These are phyloP conservation scores for Fistulifera pelliculosa DNA, from an alignment of 108 stramenopile genomes.

Conservation along the genomic window DNA sequence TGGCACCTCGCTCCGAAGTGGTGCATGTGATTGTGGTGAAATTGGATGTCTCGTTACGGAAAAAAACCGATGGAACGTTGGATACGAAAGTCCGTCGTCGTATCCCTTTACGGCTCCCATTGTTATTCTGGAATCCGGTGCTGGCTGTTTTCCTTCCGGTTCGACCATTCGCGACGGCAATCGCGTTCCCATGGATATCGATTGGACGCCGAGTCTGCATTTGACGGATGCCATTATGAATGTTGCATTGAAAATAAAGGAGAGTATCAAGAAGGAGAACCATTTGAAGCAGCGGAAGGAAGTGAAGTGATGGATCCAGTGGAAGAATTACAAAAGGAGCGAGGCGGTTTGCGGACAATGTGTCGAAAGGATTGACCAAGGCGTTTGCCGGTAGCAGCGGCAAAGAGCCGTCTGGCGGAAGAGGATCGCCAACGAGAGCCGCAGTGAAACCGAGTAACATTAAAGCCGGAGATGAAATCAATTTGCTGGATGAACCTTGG, in stretches of 20 bases:
- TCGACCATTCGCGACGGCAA: constrained; percentile 64
- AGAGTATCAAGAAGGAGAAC: constrained; percentile 63
- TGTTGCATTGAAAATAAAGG: constrained; percentile 76
- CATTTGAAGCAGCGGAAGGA: constrained; percentile 36
- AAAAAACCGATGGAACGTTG: constrained; percentile 32
- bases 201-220: constrained; percentile 86
- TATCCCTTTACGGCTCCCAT: constrained; percentile 78
- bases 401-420: neutral
- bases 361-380: constrained; percentile 2
- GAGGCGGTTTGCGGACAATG: neutral
- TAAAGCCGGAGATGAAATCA: constrained; percentile 78
- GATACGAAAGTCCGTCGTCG: constrained; percentile 28
- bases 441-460: constrained; percentile 23
- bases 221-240: constrained; percentile 74
- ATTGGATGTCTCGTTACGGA: constrained; percentile 54
- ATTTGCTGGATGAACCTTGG: constrained; percentile 76
- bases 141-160: constrained; percentile 40
- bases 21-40: constrained; percentile 1
- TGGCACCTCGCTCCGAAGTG: neutral
- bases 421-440: neutral
- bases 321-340: neutral
- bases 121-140: constrained; percentile 51
- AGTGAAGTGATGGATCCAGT: constrained; percentile 1
- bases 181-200: constrained; percentile 60
- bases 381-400: constrained; percentile 6